A percentile compares a stretch with the other conserved stretches of the same genome.
Evolutionary conservation across 768 basidiomycete genomes (phyloP).

Genomic region (Agaricus bisporus): DNA sequence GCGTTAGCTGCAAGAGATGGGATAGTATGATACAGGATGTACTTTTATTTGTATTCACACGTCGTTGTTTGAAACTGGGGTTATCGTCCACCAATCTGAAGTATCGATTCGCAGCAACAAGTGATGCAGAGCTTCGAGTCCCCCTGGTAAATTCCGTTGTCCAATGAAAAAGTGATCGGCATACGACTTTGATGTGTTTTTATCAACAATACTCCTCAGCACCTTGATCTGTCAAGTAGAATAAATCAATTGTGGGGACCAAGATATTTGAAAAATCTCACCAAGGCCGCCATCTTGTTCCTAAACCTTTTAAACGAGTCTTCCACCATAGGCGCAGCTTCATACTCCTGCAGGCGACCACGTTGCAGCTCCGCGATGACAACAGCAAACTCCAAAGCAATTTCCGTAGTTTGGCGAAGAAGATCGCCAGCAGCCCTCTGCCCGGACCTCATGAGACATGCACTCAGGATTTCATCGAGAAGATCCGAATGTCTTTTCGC

Average conservation of each 20-base stretch:
- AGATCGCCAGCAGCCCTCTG: conserved; percentile 64
- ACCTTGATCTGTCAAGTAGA: conserved; percentile 39
- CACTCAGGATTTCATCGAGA: conserved; percentile 70
- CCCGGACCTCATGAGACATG: conserved; percentile 64
- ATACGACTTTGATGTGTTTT: conserved; percentile 23
- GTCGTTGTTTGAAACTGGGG: conserved; percentile 5
- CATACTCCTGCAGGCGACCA: conserved; percentile 53
- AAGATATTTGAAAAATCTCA: conserved; percentile 26
- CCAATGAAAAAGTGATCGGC: conserved; percentile 20
- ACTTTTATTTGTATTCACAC: neutral
- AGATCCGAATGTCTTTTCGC: conserved; percentile 60
- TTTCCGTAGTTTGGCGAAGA: conserved; percentile 55
- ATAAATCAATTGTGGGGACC: conserved; percentile 5
- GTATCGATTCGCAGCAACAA: conserved; percentile 48
- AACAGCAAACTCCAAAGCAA: conserved; percentile 62
- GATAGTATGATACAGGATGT: neutral
- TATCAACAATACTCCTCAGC: conserved; percentile 52
- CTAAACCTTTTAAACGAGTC: conserved; percentile 49
- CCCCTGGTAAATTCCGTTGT: conserved; percentile 37
- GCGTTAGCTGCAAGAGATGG: too few relatives aligned
- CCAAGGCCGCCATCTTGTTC: conserved; percentile 50
- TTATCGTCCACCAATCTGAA: conserved; percentile 50
- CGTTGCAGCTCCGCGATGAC: conserved; percentile 56
- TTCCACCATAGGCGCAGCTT: conserved; percentile 52
- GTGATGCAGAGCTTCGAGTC: conserved; percentile 48